Conservation (phyloP, 768 basidiomycete genomes). For the Amanita pseudoporphyria region DNA sequence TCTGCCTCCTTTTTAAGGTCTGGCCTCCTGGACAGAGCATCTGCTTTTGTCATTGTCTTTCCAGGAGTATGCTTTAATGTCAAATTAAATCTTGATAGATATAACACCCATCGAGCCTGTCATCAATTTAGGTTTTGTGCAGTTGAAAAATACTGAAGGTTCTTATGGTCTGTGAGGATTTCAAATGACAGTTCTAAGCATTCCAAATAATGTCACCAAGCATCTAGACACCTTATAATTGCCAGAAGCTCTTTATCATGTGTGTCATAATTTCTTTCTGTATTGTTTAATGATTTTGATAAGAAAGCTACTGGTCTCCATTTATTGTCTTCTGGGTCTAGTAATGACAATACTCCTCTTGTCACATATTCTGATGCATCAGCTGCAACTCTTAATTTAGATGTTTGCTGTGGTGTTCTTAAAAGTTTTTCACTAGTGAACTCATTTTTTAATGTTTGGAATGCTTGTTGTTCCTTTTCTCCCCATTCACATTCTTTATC, state of each 20-base stretch:
- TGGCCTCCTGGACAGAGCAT: too few species aligned
- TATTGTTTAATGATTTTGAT: constrained; percentile 29
- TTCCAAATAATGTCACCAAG: too few species aligned
- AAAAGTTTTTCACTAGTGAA: background rate
- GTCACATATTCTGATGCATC: too few species aligned
- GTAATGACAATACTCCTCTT: background rate
- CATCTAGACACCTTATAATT: too few species aligned
- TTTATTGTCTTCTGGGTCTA: constrained; percentile 12
- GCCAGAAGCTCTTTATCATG: constrained; percentile 45
- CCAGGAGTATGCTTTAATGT: too few species aligned
- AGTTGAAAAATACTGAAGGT: constrained; percentile 35
- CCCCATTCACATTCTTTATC: background rate
- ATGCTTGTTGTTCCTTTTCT: background rate
- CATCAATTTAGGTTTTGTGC: too few species aligned
- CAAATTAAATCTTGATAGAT: too few species aligned
- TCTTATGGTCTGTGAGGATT: constrained; percentile 25
- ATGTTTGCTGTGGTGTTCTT: background rate
- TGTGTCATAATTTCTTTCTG: constrained; percentile 38
- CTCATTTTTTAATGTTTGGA: background rate
- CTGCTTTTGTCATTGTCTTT: too few species aligned
- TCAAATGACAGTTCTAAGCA: constrained; percentile 17
- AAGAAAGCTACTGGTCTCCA: constrained; percentile 31
- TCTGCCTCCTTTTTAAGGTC: too few species aligned
- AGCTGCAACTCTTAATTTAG: background rate
- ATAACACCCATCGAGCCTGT: too few species aligned